phyloP scores from a whole-genome alignment of 208 protist species.

The Strigomonas galati region DNA sequence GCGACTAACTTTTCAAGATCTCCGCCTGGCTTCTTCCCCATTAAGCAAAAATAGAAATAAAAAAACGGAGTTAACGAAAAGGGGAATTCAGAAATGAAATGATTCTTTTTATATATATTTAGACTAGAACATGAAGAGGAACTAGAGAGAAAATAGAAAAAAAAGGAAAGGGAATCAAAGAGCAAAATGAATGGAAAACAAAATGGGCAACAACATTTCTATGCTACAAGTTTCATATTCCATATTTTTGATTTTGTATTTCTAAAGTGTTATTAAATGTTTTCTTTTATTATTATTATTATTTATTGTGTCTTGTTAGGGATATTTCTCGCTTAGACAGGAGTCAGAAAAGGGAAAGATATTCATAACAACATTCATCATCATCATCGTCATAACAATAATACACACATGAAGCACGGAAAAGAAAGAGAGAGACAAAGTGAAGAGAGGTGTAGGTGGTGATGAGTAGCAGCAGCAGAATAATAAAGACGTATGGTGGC shows the following conservation, averaged over 20 bases:
- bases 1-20: constrained; percentile 34
- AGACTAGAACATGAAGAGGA: not conserved
- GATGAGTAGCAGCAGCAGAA: too few species aligned
- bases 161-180: constrained; percentile 5
- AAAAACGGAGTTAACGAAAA: too few species aligned
- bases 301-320: not conserved
- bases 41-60: too few species aligned
- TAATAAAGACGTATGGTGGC: too few species aligned
- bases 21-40: too few species aligned
- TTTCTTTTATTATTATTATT: too few species aligned
- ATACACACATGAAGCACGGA: not conserved
- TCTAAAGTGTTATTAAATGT: too few species aligned
- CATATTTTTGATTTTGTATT: too few species aligned
- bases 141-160: not conserved
- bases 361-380: too few species aligned
- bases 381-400: not conserved
- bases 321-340: not conserved
- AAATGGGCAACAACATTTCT: not conserved
- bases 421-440: not conserved
- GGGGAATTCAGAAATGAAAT: too few species aligned
- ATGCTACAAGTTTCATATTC: too few species aligned
- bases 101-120: too few species aligned
- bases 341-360: not conserved
- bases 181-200: not conserved
- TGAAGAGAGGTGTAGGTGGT: not conserved